phyloP scores from a whole-genome alignment of 495 filamentous ascomycete species.

The Hypoxylon lienhwacheense region DNA sequence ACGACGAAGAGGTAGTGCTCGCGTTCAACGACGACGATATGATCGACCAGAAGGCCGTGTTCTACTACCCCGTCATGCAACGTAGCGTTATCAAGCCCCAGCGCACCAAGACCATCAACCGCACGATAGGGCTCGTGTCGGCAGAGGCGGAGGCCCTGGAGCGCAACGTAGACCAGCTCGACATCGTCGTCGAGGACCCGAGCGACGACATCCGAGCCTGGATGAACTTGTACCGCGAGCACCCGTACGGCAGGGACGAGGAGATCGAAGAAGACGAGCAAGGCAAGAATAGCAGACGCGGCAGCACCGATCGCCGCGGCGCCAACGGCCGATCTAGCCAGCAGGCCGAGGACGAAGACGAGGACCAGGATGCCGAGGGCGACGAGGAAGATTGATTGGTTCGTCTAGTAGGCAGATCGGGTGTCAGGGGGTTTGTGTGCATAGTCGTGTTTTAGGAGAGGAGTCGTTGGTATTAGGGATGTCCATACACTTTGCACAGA shows the following conservation, averaged over 20 bases:
- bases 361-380: constrained; percentile 43
- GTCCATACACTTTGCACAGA: too few species aligned
- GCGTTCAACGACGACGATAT: constrained; percentile 51
- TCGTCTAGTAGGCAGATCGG: not conserved
- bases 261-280: constrained; percentile 12
- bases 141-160: constrained; percentile 43
- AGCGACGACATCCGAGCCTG: constrained; percentile 43
- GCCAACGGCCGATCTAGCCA: constrained; percentile 43
- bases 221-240: constrained; percentile 44
- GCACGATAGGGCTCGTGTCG: constrained; percentile 43
- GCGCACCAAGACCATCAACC: constrained; percentile 58
- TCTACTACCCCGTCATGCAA: constrained; percentile 87
- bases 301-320: constrained; percentile 25
- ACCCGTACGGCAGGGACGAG: constrained; percentile 45
- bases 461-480: not conserved
- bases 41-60: constrained; percentile 66
- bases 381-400: constrained; percentile 29
- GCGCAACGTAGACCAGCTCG: constrained; percentile 47
- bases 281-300: constrained; percentile 1
- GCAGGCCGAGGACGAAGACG: constrained; percentile 37
- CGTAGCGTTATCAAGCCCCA: constrained; percentile 58
- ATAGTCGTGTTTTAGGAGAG: not conserved
- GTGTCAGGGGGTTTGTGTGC: not conserved
- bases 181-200: constrained; percentile 48
- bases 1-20: constrained; percentile 58